Conservation (phyloP, 768 basidiomycete species). For the Phylloporus sp. region DNA sequence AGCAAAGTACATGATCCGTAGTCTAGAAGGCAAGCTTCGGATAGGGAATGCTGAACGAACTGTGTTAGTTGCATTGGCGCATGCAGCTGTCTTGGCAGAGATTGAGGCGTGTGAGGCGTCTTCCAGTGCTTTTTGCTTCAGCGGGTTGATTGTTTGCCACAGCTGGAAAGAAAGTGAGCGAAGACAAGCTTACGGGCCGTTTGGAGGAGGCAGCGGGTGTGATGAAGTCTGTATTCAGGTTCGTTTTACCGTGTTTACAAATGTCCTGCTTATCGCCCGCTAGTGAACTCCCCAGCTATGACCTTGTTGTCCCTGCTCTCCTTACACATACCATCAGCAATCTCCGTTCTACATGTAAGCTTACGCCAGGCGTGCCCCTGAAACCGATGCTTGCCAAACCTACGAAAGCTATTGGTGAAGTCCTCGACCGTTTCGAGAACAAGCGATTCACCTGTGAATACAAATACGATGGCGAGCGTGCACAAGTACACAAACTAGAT, state of each 20-base stretch:
- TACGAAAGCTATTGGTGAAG: constrained; percentile 97
- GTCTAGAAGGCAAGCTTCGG: constrained; percentile 92
- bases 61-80: constrained; percentile 90
- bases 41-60: constrained; percentile 97
- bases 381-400: constrained; percentile 99
- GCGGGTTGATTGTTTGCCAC: neutral
- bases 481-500: constrained; percentile 85
- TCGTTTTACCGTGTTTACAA: constrained; percentile 9
- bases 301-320: constrained; percentile 86
- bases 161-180: constrained; percentile 73
- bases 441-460: constrained; percentile 98
- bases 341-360: constrained; percentile 72
- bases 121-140: neutral
- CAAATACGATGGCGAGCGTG: constrained; percentile 98
- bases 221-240: constrained; percentile 95
- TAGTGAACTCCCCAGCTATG: constrained; percentile 92
- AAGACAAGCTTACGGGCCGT: constrained; percentile 65
- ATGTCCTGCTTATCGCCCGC: constrained; percentile 1
- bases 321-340: constrained; percentile 71
- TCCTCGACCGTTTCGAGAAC: constrained; percentile 93
- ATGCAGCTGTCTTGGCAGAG: constrained; percentile 83
- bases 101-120: constrained; percentile 51
- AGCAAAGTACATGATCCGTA: constrained; percentile 95
- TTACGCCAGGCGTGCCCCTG: constrained; percentile 93
- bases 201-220: constrained; percentile 74